Conservation (phyloP, 306 rosid genomes). For the Quercus bicolor region DNA sequence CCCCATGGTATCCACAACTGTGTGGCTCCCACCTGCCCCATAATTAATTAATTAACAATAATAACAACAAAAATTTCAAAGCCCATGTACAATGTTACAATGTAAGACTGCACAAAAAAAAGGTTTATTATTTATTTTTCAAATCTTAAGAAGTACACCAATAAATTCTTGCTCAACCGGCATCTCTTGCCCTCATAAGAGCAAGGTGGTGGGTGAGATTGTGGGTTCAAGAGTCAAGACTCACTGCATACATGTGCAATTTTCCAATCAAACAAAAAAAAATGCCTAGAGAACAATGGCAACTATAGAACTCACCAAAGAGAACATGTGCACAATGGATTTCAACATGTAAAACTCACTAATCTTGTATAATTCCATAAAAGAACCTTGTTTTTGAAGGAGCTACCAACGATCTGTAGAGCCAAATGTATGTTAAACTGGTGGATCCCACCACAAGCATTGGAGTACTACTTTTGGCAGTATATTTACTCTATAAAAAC, state of each 20-base stretch:
- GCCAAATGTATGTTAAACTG: neutral
- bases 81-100: neutral
- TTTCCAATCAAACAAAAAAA: too few relatives aligned
- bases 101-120: neutral
- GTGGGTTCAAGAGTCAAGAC: too few relatives aligned
- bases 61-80: neutral
- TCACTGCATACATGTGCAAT: too few relatives aligned
- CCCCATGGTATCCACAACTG: conserved; percentile 97
- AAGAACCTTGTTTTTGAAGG: neutral
- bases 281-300: neutral
- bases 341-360: neutral
- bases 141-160: neutral
- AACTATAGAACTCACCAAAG: neutral
- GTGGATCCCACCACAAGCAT: neutral
- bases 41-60: neutral
- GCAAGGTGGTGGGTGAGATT: too few relatives aligned
- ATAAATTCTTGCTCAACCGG: too few relatives aligned
- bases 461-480: neutral
- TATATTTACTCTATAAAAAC: neutral
- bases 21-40: conserved; percentile 85
- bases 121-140: neutral
- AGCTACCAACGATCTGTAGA: neutral
- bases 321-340: neutral
- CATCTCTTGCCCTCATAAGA: too few relatives aligned
- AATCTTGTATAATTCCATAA: neutral